Evolutionary conservation across 164 flowering plant species (phyloP).

Genomic region (Santalum album): DNA sequence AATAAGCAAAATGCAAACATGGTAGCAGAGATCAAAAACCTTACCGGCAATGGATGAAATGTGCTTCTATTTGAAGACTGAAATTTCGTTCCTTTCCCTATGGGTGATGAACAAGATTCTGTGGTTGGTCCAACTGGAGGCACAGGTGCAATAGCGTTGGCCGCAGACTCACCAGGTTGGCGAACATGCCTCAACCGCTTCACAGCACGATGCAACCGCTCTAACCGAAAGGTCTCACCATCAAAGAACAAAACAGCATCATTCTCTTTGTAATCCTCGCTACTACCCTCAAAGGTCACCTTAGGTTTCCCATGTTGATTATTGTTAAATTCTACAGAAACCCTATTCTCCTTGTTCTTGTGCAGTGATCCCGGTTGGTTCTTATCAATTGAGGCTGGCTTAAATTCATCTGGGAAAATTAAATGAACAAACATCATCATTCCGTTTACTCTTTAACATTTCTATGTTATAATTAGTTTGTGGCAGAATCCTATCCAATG

Average conservation of each 20-base stretch:
- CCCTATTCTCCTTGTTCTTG: conserved; percentile 74
- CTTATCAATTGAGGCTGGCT: conserved; percentile 89
- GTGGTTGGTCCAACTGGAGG: conserved; percentile 13
- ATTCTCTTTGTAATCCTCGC: conserved; percentile 79
- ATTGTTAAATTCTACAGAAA: conserved; percentile 72
- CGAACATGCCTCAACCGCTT: conserved; percentile 71
- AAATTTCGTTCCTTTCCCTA: conserved; percentile 34
- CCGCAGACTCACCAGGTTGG: conserved; percentile 54
- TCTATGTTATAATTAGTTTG: too few relatives aligned
- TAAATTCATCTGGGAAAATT: conserved; percentile 50
- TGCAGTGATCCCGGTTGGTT: conserved; percentile 61
- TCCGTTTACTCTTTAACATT: not conserved
- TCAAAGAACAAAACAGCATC: conserved; percentile 89
- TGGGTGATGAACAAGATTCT: conserved; percentile 46
- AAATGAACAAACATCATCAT: not conserved
- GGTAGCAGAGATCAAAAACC: conserved; percentile 8
- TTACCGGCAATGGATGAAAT: conserved; percentile 40
- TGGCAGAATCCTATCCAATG: too few relatives aligned
- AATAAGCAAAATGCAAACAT: not conserved
- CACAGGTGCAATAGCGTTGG: conserved; percentile 20
- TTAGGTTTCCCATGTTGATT: conserved; percentile 81
- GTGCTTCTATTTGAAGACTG: conserved; percentile 21
- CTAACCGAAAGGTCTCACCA: conserved; percentile 65
- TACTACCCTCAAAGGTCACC: conserved; percentile 65
- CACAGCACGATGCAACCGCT: conserved; percentile 80